Evolutionary conservation across 495 filamentous ascomycete species (phyloP).

Genomic region (Trichoderma gamsii): DNA sequence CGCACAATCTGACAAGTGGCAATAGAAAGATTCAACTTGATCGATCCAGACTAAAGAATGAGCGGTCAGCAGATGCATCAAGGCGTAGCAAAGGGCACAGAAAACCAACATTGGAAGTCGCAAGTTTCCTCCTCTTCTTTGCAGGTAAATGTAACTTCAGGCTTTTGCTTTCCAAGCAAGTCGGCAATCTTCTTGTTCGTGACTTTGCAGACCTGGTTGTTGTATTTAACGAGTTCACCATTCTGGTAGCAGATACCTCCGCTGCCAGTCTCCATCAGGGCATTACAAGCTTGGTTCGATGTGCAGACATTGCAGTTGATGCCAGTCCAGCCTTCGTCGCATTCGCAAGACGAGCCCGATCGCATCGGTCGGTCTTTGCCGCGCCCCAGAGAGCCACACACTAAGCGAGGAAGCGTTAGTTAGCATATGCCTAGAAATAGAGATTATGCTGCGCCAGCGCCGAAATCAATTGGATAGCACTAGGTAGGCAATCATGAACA

Average conservation of each 20-base stretch:
- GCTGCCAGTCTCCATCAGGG: slow-evolving; percentile 70
- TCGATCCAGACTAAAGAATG: slow-evolving; percentile 75
- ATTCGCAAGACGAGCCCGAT: slow-evolving; percentile 64
- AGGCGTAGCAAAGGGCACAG: background rate
- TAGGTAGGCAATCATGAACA: slow-evolving; percentile 17
- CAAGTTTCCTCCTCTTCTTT: slow-evolving; percentile 65
- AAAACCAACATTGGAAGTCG: slow-evolving; percentile 80
- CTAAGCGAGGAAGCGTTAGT: slow-evolving; percentile 26
- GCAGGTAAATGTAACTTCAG: slow-evolving; percentile 92
- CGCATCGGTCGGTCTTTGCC: slow-evolving; percentile 68
- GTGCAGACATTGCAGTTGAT: slow-evolving; percentile 98
- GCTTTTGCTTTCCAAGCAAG: slow-evolving; percentile 72
- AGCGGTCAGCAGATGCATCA: slow-evolving; percentile 33
- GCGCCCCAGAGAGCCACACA: slow-evolving; percentile 82
- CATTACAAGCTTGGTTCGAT: slow-evolving; percentile 71
- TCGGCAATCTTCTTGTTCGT: slow-evolving; percentile 88
- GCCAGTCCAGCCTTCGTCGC: slow-evolving; percentile 92
- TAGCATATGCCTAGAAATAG: background rate
- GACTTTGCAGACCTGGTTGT: slow-evolving; percentile 96
- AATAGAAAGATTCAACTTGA: slow-evolving; percentile 92
- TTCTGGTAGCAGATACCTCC: slow-evolving; percentile 88
- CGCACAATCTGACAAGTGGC: slow-evolving; percentile 72
- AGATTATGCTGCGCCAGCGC: background rate
- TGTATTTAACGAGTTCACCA: slow-evolving; percentile 84
- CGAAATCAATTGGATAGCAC: background rate